Percentiles rank a stretch among this genome's conserved stretches.
Conservation (phyloP, 1,284 basidiomycete species). For the Pseudozyma sp. region DNA sequence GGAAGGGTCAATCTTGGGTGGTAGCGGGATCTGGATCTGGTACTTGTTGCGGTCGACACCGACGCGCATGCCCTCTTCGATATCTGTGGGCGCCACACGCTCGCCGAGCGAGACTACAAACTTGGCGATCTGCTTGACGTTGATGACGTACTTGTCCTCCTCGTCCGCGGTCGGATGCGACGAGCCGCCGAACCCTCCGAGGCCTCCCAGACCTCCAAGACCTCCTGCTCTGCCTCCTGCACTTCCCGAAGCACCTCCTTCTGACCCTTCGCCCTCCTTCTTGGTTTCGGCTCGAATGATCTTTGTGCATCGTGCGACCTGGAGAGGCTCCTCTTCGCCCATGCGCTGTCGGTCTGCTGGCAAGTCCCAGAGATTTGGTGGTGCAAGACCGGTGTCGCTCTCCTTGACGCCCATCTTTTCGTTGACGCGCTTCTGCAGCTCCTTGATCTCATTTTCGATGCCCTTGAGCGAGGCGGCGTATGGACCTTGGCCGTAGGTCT, state of each 20-base stretch:
- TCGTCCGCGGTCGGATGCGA: constrained; percentile 84
- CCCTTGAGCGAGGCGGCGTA: constrained; percentile 90
- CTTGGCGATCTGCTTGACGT: constrained; percentile 99
- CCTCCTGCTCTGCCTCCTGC: constrained; percentile 38
- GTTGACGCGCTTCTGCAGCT: constrained; percentile 95
- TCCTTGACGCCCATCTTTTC: constrained; percentile 98
- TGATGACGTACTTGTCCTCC: constrained; percentile 96
- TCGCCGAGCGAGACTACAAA: constrained; percentile 98
- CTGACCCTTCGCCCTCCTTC: constrained; percentile 33
- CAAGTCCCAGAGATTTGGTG: constrained; percentile 93
- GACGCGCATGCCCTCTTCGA: constrained; percentile 99
- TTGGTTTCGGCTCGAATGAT: constrained; percentile 78
- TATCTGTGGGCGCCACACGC: constrained; percentile 94
- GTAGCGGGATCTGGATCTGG: constrained; percentile 99
- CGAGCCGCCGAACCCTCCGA: constrained; percentile 45
- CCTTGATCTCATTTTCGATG: constrained; percentile 92
- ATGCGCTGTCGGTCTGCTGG: constrained; percentile 77
- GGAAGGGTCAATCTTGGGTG: constrained; percentile 98
- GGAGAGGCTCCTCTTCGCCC: constrained; percentile 90
- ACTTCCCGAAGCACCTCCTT: constrained; percentile 33
- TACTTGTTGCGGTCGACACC: constrained; percentile 96
- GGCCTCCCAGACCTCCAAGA: constrained; percentile 53
- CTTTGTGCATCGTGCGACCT: constrained; percentile 98
- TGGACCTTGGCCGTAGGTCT: constrained; percentile 99
- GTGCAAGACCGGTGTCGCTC: constrained; percentile 95